Base-by-base conservation (phyloP, 2,329 filamentous ascomycete genomes). In the Ophiostoma novo-ulmi region DNA sequence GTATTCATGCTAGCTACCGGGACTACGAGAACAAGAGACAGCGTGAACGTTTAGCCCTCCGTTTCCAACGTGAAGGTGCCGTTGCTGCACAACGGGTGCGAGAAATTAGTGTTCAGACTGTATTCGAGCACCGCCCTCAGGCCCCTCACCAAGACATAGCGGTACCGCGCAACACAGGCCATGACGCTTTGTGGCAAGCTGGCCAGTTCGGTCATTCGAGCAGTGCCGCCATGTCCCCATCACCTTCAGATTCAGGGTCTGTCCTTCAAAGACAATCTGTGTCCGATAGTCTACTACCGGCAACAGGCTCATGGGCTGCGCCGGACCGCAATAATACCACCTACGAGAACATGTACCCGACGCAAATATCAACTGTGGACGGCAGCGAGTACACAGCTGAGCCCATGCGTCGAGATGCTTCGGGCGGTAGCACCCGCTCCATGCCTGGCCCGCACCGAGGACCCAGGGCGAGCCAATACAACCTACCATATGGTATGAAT, bases 1-100 rank as follows among this genome's bases (percentile, higher is more conserved):
- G 41, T 35, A 31, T 48, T 13, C 73, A 75, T n/a, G 78, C 77
- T 2, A 77, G 76, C 69, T 79, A 78, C 63, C 74, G 72, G 39
- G 74, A 73, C 0, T 78, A 76, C 74, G 75, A 75, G 38, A 73
- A 76, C 44, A 70, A 71, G 39, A 64, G 35, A 64, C 61, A 64
- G 61, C 31, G 61, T 8, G 61, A 38, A 4, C 35, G 14, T 20
- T 61, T 66, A 22, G 26, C 35, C 14, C 31, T 10, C 36, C 17
- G 61, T 6, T 35, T 38, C 0, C 14, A 35, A 7, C 17, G 5
- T 17, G 58, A 61, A 10, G 13, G 13, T 20, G 20, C 1, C n/a
- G 26, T 26, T 7, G 7, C 5, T 11, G 26, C 8, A 4, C 58
- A 63, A 7, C 58, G 13, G 13, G 26, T 5, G 2, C 58, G 11